Evolutionary conservation across 2,329 filamentous ascomycete species (phyloP), one percentile per base, ranked within the genome.

Genomic region (Cytospora paraplurivora): DNA sequence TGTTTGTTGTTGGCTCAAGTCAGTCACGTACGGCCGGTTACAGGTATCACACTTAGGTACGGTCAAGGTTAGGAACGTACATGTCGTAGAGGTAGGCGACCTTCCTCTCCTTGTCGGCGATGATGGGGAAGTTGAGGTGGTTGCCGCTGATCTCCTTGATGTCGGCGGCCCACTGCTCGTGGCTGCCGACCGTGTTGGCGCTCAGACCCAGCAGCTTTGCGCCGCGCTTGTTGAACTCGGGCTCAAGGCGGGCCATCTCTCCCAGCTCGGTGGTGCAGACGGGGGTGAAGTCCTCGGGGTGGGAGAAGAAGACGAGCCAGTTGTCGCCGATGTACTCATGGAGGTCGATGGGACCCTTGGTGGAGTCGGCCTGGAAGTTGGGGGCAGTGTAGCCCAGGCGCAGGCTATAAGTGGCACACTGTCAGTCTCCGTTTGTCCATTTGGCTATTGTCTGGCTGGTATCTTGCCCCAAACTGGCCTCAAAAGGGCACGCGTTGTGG

Each of bases 181-280:
- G 93, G 69, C 88, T 91, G 72, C 87, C 84, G 68, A 96, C 83
- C 71, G 89, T 92, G 82, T 97, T 96, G 81, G 93, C 93, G 67
- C 87, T 89, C 70, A 97, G 84, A 56, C 93, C 93, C 72, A 97
- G 94, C 79, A 97, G 88, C 86, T 97, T 96, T 72, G 94, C 91
- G 68, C 87, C 88, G 68, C 93, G 88, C 82, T 91, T 92, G 73
- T 87, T 85, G 79, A 97, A 97, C 78, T 97, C 92, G 72, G 88
- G 86, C 81, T 92, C 88, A 68, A 97, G 84, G 80, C 93, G 95
- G 71, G 93, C 91, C 72, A 97, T 96, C 65, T 93, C 93, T 67
- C 93, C 93, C 67, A 97, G 89, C 82, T 97, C 93, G 61, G 93
- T 97, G 68, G 93, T 97, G 85, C 93, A 97, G 65, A 97, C 93